phyloP scores from a whole-genome alignment of 1,284 basidiomycete species.

The Ganoderma multipileum region DNA sequence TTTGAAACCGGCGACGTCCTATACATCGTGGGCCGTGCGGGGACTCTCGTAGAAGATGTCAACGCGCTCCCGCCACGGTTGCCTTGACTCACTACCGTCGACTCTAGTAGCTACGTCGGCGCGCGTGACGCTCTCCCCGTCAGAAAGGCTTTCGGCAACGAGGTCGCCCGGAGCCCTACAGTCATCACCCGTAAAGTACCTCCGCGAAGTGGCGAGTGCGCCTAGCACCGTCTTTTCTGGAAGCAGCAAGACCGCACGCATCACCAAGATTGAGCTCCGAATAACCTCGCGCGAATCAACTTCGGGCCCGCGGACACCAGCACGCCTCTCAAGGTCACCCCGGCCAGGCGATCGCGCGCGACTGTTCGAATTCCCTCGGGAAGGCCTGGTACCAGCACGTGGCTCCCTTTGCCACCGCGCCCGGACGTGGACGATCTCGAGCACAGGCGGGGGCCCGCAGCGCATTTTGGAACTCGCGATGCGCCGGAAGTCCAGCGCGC shows the following conservation, averaged over 20 bases:
- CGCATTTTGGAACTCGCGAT: background rate
- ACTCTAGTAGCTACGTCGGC: background rate
- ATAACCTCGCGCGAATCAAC: background rate
- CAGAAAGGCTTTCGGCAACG: background rate
- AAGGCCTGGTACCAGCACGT: slow-evolving; percentile 2
- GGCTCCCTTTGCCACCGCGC: background rate
- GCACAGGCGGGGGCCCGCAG: background rate
- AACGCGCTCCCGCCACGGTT: background rate
- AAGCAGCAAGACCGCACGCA: background rate
- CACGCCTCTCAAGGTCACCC: background rate
- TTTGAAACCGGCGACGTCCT: background rate
- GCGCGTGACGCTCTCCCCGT: background rate
- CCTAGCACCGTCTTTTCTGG: background rate
- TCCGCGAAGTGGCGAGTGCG: background rate
- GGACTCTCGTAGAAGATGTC: background rate
- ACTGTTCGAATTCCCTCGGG: background rate
- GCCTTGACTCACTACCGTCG: background rate
- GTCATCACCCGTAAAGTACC: background rate
- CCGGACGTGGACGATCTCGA: slow-evolving; percentile 2
- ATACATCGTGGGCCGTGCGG: background rate
- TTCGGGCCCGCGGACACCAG: background rate
- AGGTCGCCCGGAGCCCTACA: background rate
- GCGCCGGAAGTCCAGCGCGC: background rate
- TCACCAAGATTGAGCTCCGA: background rate
- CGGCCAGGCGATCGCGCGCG: background rate